Evolutionary conservation across 2,329 filamentous ascomycete species (phyloP).

Genomic region (Fusarium euwallaceae): DNA sequence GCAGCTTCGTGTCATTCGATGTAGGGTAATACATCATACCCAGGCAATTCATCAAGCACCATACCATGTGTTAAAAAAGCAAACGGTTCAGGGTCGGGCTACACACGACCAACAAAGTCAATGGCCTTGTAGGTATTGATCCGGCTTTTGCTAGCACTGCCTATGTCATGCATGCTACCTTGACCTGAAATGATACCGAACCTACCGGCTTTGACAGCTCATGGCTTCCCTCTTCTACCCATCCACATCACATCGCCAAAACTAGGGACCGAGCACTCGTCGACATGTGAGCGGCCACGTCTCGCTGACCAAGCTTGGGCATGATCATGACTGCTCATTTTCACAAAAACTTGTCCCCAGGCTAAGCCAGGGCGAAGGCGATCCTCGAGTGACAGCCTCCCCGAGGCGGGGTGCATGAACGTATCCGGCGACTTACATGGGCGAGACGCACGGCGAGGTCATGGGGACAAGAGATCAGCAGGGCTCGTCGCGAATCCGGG

Average conservation of each 20-base stretch:
- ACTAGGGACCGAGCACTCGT: neutral
- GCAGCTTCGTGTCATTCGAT: neutral
- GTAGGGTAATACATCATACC: conserved; percentile 10
- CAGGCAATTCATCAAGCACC: neutral
- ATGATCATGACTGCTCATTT: neutral
- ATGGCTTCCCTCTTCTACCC: neutral
- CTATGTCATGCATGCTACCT: neutral
- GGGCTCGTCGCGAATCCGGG: conserved; percentile 6
- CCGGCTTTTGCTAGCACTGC: neutral
- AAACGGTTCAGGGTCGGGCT: neutral
- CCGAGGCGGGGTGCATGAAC: conserved; percentile 28
- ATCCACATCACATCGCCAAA: neutral
- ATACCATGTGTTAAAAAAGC: neutral
- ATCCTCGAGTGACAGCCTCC: neutral
- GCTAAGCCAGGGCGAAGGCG: neutral
- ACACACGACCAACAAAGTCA: neutral
- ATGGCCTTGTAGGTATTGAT: neutral
- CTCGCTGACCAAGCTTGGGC: neutral
- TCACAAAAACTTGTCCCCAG: conserved; percentile 6
- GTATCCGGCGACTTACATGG: conserved; percentile 20
- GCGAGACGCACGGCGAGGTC: conserved; percentile 24
- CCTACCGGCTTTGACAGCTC: neutral
- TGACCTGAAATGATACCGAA: neutral
- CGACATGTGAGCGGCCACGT: conserved; percentile 3
- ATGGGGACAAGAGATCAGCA: conserved; percentile 11